Base-by-base conservation (phyloP, 225 moss, liverwort and hornwort genomes). In the Pseudoscleropodium purum region DNA sequence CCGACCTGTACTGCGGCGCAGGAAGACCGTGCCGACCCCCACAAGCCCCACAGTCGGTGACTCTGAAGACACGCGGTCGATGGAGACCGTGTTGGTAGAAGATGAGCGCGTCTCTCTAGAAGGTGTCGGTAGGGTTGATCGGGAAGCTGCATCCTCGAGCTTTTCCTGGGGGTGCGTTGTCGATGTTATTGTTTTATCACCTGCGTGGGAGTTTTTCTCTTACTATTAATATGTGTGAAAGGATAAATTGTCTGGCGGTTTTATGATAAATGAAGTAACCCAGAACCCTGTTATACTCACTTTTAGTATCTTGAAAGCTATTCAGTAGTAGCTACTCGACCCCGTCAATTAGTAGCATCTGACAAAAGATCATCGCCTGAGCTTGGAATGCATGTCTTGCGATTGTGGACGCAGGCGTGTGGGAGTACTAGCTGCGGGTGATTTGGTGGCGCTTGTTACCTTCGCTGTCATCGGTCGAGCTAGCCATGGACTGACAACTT, bases 51-150 rank as follows among this genome's bases (percentile, higher is more conserved):
- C 86, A 15, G 27, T 68, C 14, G 89, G 74, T 56, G 90, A 86
- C 36, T 26, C 89, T 34, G 93, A 91, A 39, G 95, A 94, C 16
- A 67, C n/a, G n/a, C 85, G 92, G 45, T 89, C 94, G 52, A 89
- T 97, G 78, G 92, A 92, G 87, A 93, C 98, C 8, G 89, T 98
- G 84, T 90, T 94, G 80, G 94, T 98, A 88, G 95, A 94, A 87
- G 95, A 97, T 11, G 95, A 95, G 87, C 90, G 93, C 69, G 97
- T 95, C 36, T 95, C 95, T 69, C 34, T 97, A 63, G 97, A 96
- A 85, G 98, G 96, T 33, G 98, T 99, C 19, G 97, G 95, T 79
- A 94, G 95, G 91, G 95, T 99, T 52, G 98, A 97, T 62, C 91
- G 94, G 49, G 95, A 95, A 75, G 84, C 85, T 81, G 41, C 88